Base-by-base conservation (phyloP, 257 asterid species). In the Nicotiana noctiflora region DNA sequence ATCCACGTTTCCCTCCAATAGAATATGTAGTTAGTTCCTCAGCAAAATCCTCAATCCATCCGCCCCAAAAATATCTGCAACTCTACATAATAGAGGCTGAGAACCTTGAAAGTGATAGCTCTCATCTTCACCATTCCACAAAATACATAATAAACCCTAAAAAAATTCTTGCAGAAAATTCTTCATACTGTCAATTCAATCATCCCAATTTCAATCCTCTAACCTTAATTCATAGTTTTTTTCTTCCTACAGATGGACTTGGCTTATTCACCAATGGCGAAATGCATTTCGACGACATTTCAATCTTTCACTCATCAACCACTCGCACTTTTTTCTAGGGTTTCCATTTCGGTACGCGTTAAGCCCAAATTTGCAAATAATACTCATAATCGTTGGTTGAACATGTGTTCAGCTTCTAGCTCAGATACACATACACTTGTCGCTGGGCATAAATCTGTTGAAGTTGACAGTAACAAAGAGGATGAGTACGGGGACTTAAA, bases 401-500 rank as follows among this genome's bases (percentile, higher is more conserved):
- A 60, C 52, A 82, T 81, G 86, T 88, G 87, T 81, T 88, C 89
- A 37, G 90, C 91, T 86, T 88, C 91, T 17, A 89, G 88, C 65
- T 89, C 92, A 27, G 96, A 96, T 51, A 90, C 95, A 17, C 88
- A 96, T 51, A 90, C 95, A 17, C 88, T 91, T 53, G 81, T 90
- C 29, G 80, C 88, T 31, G 87, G 78, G 32, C 44, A 61, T 56
- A 90, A 90, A 82, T 84, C 95, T 57, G 84, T 55, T 81, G 92
- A 84, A 44, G 88, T 83, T 67, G 80, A 82, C 3, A 85, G 86
- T 83, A 85, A 80, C 80, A 85, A 62, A 37, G 92, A 87, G 51
- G 89, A 86, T 15, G 92, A 79, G 6, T 76, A 52, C 14, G 93
- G 81, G 21, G 94, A 94, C 85, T 88, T 96, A 87, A 94, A 90